Base-by-base conservation (phyloP, 176 grass and related monocot genomes). In the Lolium perenne region DNA sequence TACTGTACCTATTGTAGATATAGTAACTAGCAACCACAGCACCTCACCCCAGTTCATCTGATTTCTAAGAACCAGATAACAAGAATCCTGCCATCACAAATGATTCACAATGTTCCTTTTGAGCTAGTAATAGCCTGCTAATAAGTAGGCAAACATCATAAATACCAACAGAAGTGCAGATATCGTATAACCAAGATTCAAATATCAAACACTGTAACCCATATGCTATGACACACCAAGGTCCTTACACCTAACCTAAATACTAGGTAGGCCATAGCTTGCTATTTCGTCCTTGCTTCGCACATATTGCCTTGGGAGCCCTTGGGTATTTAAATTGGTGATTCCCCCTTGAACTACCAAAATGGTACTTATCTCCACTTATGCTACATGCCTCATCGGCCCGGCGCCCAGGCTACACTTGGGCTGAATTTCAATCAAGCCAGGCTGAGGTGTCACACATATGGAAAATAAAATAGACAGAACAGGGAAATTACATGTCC, bases 141-240 rank as follows among this genome's bases (percentile, higher is more conserved):
- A 40, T 76, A 76, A 62, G 40, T 47, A 62, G 57, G 10, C 47
- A 79, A 25, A 13, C 18, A 59, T 14, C 6, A 20, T 10, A 79
- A 61, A 79, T 60, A 62, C n/a, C 56, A 79, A 61, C 47, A 80
- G 56, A 81, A 71, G 23, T 61, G 11, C 9, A 22, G 40, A 55
- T 29, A 86, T 71, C 48, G 7, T 29, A 71, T 59, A 71, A 59
- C 25, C 14, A 79, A 22, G 17, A 22, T 70, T 79, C 8, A 70
- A 58, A 60, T 76, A 71, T 58, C 16, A 55, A 79, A 79, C n/a
- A 17, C 14, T 64, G 47, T 47, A 70, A 4, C 55, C 25, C 20
- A 74, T 50, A 26, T 50, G 45, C 47, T 50, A 21, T 49, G 26
- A 8, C 45, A 74, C 21, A 74, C 7, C 21, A 49, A 74, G 21